A percentile compares a stretch with the other conserved stretches of the same genome.
phyloP scores from a whole-genome alignment of 2,329 filamentous ascomycete genomes.

The Aspergillus sp. region DNA sequence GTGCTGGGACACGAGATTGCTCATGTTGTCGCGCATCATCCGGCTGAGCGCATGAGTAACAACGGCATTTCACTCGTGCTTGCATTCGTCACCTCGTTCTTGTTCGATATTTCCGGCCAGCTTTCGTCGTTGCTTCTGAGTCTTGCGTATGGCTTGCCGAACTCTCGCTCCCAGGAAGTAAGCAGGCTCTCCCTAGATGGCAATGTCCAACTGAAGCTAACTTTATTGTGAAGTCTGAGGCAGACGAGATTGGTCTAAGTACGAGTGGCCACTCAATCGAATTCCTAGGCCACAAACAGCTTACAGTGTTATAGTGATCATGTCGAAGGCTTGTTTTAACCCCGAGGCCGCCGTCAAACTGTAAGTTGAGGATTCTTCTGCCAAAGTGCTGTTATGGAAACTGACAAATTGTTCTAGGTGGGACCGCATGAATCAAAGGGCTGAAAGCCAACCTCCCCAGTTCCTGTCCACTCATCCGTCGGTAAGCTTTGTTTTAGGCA shows the following conservation, averaged over 20 bases:
- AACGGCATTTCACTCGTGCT: conserved; percentile 34
- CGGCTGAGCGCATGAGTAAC: conserved; percentile 55
- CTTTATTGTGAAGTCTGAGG: conserved; percentile 47
- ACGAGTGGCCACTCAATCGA: conserved; percentile 11
- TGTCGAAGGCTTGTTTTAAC: conserved; percentile 61
- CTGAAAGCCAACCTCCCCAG: conserved; percentile 50
- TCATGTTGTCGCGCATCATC: conserved; percentile 60
- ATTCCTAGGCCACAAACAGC: not conserved
- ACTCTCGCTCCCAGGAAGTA: conserved; percentile 58
- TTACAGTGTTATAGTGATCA: conserved; percentile 51
- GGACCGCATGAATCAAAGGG: conserved; percentile 51
- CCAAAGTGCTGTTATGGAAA: not conserved
- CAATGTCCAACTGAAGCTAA: conserved; percentile 5
- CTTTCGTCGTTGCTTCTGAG: conserved; percentile 45
- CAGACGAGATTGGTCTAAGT: conserved; percentile 61
- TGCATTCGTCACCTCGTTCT: conserved; percentile 25
- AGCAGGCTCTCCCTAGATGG: conserved; percentile 1
- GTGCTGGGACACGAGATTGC: conserved; percentile 65
- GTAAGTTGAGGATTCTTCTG: conserved; percentile 27
- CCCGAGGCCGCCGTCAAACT: conserved; percentile 56
- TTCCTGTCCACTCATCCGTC: conserved; percentile 63
- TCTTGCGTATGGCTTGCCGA: conserved; percentile 54
- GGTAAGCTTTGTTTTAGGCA: conserved; percentile 21
- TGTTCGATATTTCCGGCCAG: conserved; percentile 43
- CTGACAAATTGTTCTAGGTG: conserved; percentile 35